A percentile compares a stretch with the other conserved stretches of the same genome.
These are phyloP conservation scores for Cryomyces antarcticus DNA, from an alignment of 495 filamentous ascomycete genomes.

Conservation along the genomic window DNA sequence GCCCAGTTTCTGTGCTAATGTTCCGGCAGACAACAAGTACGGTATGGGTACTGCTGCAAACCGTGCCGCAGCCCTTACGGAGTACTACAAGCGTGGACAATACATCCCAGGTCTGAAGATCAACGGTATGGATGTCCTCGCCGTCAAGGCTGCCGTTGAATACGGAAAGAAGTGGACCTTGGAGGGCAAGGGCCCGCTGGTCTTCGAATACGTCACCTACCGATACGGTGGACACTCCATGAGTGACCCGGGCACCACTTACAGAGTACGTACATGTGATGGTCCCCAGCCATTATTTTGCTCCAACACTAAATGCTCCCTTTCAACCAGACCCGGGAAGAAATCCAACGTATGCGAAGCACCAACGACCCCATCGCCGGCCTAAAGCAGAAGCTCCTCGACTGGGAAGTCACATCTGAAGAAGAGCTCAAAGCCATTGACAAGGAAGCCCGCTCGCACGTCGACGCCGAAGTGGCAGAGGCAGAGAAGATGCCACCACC, in stretches of 20 bases:
- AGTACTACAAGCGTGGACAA: constrained; percentile 99
- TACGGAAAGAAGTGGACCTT: constrained; percentile 74
- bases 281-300: background rate
- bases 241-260: constrained; percentile 97
- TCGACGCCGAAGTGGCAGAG: constrained; percentile 76
- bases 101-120: constrained; percentile 99
- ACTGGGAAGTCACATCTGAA: constrained; percentile 80
- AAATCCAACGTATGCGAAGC: constrained; percentile 96
- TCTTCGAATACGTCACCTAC: constrained; percentile 98
- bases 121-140: constrained; percentile 98
- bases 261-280: constrained; percentile 32
- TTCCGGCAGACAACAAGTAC: constrained; percentile 83
- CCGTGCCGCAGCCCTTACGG: constrained; percentile 82
- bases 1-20: constrained; percentile 3
- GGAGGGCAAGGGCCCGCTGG: constrained; percentile 71
- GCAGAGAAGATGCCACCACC: constrained; percentile 74
- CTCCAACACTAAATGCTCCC: background rate
- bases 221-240: constrained; percentile 98
- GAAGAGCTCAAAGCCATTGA: constrained; percentile 95
- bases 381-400: constrained; percentile 90
- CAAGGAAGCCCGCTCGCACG: constrained; percentile 64
- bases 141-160: constrained; percentile 85
- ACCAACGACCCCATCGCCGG: constrained; percentile 97
- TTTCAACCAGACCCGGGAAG: constrained; percentile 52
- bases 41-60: constrained; percentile 97